Base-by-base conservation (phyloP, 345 rosid species). In the Salix koriyanagi region DNA sequence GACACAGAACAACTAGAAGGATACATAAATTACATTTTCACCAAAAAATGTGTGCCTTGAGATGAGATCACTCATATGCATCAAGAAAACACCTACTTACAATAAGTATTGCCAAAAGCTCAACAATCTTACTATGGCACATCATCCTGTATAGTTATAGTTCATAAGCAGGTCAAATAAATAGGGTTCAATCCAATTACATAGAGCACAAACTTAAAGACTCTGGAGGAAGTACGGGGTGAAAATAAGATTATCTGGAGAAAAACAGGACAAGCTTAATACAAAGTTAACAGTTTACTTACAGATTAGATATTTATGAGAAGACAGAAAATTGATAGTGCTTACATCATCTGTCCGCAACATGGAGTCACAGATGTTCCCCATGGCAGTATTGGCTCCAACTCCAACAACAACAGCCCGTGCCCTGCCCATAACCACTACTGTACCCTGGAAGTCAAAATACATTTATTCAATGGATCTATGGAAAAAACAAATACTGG, bases 361-460 rank as follows among this genome's bases (percentile, higher is more conserved):
- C 98, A 96, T 93, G 54, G 98, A 93, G 84, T 93, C 98, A 13
- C 91, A 97, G 84, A 96, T 96, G 90, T 89, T 93, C 67, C 99
- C 99, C 99, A 96, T 96, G 36, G 99, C 98, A 69, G 98, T 93
- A 85, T 92, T 94, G 54, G 98, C 82, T 81, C 99, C 99, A 84
- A 96, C 92, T 82, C 97, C 97, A 74, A 82, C 85, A 77, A 96
- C 99, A 80, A 93, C 82, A 82, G 99, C 98, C 85, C 99, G 93
- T 77, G 97, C 98, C 83, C 97, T 88, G 60, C 99, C 99, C 23
- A 89, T 88, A 34, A 91, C 99, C 70, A 93, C 98, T 42, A 89
- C 91, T 26, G 99, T 96, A 78, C 99, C 99, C 98, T 96, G 96
- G 84, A 76, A 89, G 66, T 76, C 79, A 82, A 78, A 52, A 82